phyloP scores from a whole-genome alignment of 2,329 filamentous ascomycete genomes.

The Orbilia ellipsospora region DNA sequence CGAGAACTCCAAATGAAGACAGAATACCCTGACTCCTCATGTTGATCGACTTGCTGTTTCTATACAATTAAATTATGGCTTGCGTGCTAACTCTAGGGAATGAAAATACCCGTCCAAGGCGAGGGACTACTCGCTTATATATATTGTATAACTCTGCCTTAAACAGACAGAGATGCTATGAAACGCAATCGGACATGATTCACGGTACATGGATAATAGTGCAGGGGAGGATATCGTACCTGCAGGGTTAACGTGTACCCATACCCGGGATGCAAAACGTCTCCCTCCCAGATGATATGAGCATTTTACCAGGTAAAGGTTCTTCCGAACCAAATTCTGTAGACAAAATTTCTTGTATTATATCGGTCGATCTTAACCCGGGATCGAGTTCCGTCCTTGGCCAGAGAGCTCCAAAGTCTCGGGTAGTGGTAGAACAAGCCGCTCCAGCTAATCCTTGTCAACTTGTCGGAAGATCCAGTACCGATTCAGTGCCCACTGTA shows the following conservation, averaged over 20 bases:
- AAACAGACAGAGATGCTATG: too few species aligned
- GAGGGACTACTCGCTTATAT: neutral
- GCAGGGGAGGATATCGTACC: conserved; percentile 16
- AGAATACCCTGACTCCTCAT: conserved; percentile 33
- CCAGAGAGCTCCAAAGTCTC: neutral
- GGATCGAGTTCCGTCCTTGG: conserved; percentile 32
- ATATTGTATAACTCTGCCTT: too few species aligned
- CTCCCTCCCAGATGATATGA: conserved; percentile 11
- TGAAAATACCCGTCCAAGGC: too few species aligned
- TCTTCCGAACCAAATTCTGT: conserved; percentile 15
- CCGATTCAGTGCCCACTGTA: conserved; percentile 6
- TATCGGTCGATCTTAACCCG: conserved; percentile 7
- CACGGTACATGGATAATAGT: too few species aligned
- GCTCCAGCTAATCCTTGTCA: neutral
- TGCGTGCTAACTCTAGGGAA: too few species aligned
- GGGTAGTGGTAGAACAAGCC: neutral
- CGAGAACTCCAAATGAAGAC: conserved; percentile 26
- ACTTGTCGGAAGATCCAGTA: conserved; percentile 10
- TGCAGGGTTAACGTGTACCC: conserved; percentile 15
- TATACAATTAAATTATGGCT: too few species aligned
- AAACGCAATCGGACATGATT: too few species aligned
- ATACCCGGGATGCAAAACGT: conserved; percentile 6
- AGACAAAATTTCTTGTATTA: too few species aligned
- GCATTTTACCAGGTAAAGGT: conserved; percentile 47
- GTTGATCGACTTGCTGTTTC: neutral